phyloP scores from a whole-genome alignment of 352 stramenopile species.

The Pythium pectinolyticum region DNA sequence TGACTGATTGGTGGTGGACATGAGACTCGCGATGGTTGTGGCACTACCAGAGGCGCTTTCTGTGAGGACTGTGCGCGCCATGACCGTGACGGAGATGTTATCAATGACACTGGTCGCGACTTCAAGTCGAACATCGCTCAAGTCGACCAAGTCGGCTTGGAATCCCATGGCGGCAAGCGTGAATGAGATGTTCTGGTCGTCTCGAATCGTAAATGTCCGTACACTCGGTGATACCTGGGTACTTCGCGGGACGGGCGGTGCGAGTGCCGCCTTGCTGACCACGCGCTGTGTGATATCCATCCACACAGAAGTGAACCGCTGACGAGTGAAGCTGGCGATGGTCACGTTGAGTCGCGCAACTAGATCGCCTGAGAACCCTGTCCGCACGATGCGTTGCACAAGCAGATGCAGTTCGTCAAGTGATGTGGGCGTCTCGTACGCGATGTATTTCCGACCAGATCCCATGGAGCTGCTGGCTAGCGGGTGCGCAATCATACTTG shows the following conservation, averaged over 20 bases:
- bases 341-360: conserved; percentile 17
- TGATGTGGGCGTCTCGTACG: not conserved
- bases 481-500: not conserved
- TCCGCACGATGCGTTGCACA: conserved; percentile 4
- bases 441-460: conserved; percentile 1
- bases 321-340: conserved; percentile 4
- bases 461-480: conserved; percentile 1
- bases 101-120: conserved; percentile 12
- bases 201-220: conserved; percentile 33
- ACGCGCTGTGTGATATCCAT: conserved; percentile 14
- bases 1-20: not conserved
- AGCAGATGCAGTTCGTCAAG: conserved; percentile 5
- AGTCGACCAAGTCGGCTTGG: conserved; percentile 30
- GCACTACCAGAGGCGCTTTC: too few species aligned
- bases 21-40: too few species aligned
- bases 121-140: conserved; percentile 11
- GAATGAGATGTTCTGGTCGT: conserved; percentile 49
- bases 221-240: not conserved
- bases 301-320: conserved; percentile 13
- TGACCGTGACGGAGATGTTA: not conserved
- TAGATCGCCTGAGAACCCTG: conserved; percentile 8
- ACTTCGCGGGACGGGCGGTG: conserved; percentile 1
- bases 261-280: conserved; percentile 5
- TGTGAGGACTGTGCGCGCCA: not conserved
- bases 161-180: conserved; percentile 34